Percentiles rank a stretch among this genome's conserved stretches.
Conservation (phyloP, 345 rosid species). For the Gossypium turneri region DNA sequence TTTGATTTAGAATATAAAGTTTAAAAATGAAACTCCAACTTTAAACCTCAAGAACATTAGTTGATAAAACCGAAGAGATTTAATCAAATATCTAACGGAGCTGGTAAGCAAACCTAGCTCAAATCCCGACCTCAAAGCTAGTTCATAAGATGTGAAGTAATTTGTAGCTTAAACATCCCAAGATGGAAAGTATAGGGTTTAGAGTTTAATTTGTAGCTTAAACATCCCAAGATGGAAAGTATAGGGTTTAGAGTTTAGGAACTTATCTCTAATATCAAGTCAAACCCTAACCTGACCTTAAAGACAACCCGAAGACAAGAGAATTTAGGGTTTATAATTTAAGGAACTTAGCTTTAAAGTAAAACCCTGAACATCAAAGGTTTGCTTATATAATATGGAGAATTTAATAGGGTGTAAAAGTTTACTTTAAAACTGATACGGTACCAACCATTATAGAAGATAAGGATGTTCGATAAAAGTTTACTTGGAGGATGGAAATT, state of each 20-base stretch:
- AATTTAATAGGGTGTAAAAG: not conserved
- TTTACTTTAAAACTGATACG: not conserved
- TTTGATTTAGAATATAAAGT: not conserved
- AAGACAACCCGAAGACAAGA: not conserved
- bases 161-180: too few species aligned
- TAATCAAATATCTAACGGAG: too few species aligned
- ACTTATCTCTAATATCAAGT: too few species aligned
- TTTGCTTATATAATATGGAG: not conserved
- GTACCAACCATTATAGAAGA: not conserved
- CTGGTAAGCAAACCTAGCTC: too few species aligned
- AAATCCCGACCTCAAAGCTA: too few species aligned
- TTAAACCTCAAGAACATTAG: not conserved
- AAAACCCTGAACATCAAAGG: not conserved
- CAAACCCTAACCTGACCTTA: not conserved
- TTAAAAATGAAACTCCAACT: not conserved
- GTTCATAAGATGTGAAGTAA: too few species aligned
- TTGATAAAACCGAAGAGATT: not conserved
- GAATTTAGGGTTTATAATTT: not conserved
- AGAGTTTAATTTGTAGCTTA: too few species aligned
- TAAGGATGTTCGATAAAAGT: too few species aligned
- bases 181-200: too few species aligned
- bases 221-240: too few species aligned
- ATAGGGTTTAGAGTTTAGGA: too few species aligned
- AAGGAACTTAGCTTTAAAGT: not conserved
- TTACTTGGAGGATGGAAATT: conserved; percentile 70